Evolutionary conservation across 306 rosid genomes (phyloP).

Genomic region (Prunus mongolica): DNA sequence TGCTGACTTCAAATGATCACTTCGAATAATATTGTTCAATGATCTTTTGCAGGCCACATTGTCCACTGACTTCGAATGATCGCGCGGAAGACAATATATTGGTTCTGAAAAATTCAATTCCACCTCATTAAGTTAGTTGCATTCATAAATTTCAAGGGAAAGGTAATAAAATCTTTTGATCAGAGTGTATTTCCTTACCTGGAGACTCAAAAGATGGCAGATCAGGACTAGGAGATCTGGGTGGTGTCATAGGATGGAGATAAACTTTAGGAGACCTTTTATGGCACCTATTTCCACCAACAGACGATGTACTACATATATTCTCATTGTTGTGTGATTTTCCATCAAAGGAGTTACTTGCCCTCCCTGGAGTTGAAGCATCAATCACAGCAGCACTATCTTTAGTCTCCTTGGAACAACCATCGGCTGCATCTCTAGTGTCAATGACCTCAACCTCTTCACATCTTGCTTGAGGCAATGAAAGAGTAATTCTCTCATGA

Average conservation of each 20-base stretch:
- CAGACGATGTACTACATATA: slow-evolving; percentile 1
- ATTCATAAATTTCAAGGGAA: neutral
- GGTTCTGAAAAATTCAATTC: slow-evolving; percentile 32
- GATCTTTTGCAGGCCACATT: slow-evolving; percentile 25
- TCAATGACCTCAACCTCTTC: slow-evolving; percentile 19
- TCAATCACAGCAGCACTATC: neutral
- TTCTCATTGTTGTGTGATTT: slow-evolving; percentile 10
- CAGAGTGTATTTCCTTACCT: slow-evolving; percentile 39
- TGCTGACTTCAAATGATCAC: slow-evolving; percentile 44
- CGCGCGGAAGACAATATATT: slow-evolving; percentile 27
- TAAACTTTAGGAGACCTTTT: slow-evolving; percentile 17
- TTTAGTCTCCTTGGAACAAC: slow-evolving; percentile 8
- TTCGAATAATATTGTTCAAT: slow-evolving; percentile 15
- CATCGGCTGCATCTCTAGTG: slow-evolving; percentile 17
- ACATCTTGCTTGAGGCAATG: slow-evolving; percentile 5
- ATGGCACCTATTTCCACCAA: slow-evolving; percentile 4
- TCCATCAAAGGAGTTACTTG: slow-evolving; percentile 1
- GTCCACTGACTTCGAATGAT: slow-evolving; percentile 40
- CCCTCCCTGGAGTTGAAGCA: slow-evolving; percentile 12
- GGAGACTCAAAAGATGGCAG: slow-evolving; percentile 20
- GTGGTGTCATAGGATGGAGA: slow-evolving; percentile 53
- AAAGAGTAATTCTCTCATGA: slow-evolving; percentile 13
- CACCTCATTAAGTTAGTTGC: slow-evolving; percentile 18
- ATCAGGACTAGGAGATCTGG: slow-evolving; percentile 46
- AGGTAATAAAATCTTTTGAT: neutral